Percentiles rank a stretch among this genome's conserved stretches.
Evolutionary conservation across 768 basidiomycete genomes (phyloP).

Genomic region (Amanita inopinata): DNA sequence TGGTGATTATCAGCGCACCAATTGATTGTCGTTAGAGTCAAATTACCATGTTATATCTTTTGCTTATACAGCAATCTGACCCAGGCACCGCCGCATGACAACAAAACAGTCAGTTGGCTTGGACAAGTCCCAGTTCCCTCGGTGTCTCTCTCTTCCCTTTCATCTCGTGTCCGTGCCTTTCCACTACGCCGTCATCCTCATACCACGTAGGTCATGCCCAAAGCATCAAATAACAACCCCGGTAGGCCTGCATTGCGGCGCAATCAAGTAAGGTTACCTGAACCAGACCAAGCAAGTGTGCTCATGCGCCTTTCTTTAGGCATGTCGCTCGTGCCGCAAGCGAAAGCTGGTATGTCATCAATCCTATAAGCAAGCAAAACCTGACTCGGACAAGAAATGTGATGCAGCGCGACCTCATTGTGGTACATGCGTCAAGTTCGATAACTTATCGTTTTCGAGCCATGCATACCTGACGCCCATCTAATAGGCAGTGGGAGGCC

Average conservation of each 20-base stretch:
- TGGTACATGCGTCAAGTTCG: conserved; percentile 74
- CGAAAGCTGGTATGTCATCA: conserved; percentile 72
- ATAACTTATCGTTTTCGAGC: conserved; percentile 11
- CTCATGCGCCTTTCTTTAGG: conserved; percentile 31
- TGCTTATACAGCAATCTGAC: too few relatives aligned
- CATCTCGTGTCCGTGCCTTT: neutral
- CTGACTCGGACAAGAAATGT: conserved; percentile 54
- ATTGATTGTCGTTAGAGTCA: too few relatives aligned
- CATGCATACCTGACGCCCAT: conserved; percentile 3
- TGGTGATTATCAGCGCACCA: too few relatives aligned
- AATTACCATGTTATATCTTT: too few relatives aligned
- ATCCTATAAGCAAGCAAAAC: too few relatives aligned
- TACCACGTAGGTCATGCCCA: conserved; percentile 63
- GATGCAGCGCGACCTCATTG: conserved; percentile 83
- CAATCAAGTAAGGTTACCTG: conserved; percentile 49
- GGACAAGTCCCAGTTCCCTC: neutral
- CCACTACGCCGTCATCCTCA: neutral
- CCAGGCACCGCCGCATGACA: too few relatives aligned
- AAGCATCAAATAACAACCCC: conserved; percentile 35
- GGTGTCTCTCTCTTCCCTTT: neutral
- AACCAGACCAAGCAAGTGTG: neutral
- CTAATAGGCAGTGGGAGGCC: conserved; percentile 71
- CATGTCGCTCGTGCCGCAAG: conserved; percentile 75
- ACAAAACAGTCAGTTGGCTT: too few relatives aligned
- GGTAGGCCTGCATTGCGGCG: conserved; percentile 61